Percentiles rank a stretch among this genome's conserved stretches.
Conservation (phyloP, 805 yeast species). For the Metschnikowia baotianmanensis region DNA sequence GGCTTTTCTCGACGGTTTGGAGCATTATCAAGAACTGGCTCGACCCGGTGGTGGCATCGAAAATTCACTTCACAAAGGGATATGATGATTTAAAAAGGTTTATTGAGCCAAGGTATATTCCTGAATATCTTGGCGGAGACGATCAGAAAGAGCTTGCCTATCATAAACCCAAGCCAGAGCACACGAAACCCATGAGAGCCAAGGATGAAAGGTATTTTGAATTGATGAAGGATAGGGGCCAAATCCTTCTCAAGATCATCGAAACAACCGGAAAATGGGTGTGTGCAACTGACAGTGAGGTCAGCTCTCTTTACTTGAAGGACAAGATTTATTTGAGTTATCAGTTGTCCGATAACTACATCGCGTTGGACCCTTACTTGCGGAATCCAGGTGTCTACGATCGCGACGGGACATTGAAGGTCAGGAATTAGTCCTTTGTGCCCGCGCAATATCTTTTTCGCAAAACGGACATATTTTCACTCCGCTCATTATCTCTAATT, state of each 20-base stretch:
- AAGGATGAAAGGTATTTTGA: slow-evolving; percentile 42
- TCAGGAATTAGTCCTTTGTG: no score
- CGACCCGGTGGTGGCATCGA: slow-evolving; percentile 94
- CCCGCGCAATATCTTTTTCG: no score
- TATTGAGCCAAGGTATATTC: slow-evolving; percentile 60
- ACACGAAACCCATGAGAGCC: slow-evolving; percentile 27
- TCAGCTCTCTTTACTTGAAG: slow-evolving; percentile 46
- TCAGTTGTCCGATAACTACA: slow-evolving; percentile 60
- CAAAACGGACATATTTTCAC: no score
- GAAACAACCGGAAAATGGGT: slow-evolving; percentile 78
- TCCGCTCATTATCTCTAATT: no score
- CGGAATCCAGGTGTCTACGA: slow-evolving; percentile 81
- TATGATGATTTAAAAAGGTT: slow-evolving; percentile 62
- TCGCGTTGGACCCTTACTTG: slow-evolving; percentile 72
- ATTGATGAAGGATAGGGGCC: slow-evolving; percentile 52
- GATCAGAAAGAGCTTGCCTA: slow-evolving; percentile 59
- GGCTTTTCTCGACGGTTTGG: slow-evolving; percentile 97
- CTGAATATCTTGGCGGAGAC: slow-evolving; percentile 73
- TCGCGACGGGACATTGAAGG: slow-evolving; percentile 55
- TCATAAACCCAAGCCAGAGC: slow-evolving; percentile 59
- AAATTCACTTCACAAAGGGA: slow-evolving; percentile 78
- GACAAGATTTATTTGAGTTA: slow-evolving; percentile 55
- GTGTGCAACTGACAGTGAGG: slow-evolving; percentile 52
- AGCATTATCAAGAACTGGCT: slow-evolving; percentile 88
- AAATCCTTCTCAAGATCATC: slow-evolving; percentile 52